Base-by-base conservation (phyloP, 768 basidiomycete species). In the Boletellus emodensis region DNA sequence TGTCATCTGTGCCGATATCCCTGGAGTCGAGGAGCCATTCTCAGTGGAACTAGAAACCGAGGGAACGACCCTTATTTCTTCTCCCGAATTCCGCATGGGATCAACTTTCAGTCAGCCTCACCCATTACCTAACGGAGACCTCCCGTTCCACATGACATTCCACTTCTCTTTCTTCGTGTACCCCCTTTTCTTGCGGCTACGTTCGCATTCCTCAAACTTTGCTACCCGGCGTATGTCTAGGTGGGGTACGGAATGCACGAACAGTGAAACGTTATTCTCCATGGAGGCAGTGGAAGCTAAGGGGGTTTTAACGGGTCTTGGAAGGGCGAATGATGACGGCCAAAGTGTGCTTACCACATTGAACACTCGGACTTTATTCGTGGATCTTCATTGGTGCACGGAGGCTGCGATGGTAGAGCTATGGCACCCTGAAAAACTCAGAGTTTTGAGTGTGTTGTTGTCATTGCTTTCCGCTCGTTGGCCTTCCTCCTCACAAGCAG, bases 331-430 rank as follows among this genome's bases (percentile, higher is more conserved):
- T 38, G 80, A 82, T 36, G 75, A 79, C 37, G 61, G 67, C 32
- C 71, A 68, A 28, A 64, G 61, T 34, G 18, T 60, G 17, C 61
- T 72, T 24, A 67, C 79, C 13, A 64, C 70, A 15, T 57, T 84
- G 42, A 71, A 78, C 49, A 53, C 70, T 26, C 65, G 66, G 4
- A 77, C 83, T 0, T 49, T 69, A 20, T 68, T 76, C 51, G 56
- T 77, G 2, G 74, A 82, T 40, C 58, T 82, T 17, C 73, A 75
- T 48, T 65, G 75, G 35, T 74, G 75, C 4, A 71, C 81, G 10
- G 85, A 87, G 55, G 76, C 75, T 8, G 64, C 86, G n/a, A 75
- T 78, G 40, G 51, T 85, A 44, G 82, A 90, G 59, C 67, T 90
- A 6, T 89, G 85, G 84, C 78, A 84, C 39, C 78, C 78, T 4